A percentile compares a stretch with the other conserved stretches of the same genome.
Conservation (phyloP, 345 rosid species). For the Conringia planisiliqua region DNA sequence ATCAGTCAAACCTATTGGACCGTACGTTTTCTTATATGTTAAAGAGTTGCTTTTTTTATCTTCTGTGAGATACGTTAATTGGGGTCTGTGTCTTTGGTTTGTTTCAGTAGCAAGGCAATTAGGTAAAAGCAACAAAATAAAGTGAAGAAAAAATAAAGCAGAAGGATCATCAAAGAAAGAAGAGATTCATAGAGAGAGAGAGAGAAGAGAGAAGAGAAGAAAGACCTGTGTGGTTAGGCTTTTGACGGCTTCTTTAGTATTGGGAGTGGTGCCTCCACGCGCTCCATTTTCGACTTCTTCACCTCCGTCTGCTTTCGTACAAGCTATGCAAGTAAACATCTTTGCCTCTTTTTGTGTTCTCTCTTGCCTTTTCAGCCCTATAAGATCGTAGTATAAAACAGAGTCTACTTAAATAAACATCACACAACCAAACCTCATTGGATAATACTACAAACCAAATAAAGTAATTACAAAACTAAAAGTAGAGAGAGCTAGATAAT, state of each 20-base stretch:
- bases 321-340: constrained; percentile 97
- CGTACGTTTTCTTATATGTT: not conserved
- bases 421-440: constrained; percentile 18
- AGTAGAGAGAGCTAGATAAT: not conserved
- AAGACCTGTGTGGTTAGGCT: constrained; percentile 95
- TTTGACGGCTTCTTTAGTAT: constrained; percentile 95
- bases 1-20: not conserved
- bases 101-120: constrained; percentile 39
- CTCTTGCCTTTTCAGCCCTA: constrained; percentile 17
- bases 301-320: constrained; percentile 85
- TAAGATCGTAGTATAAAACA: constrained; percentile 9
- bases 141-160: constrained; percentile 6
- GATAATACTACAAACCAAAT: not conserved
- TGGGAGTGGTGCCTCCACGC: constrained; percentile 80
- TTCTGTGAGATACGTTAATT: constrained; percentile 31
- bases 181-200: constrained; percentile 10
- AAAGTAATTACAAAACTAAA: not conserved
- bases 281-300: constrained; percentile 62
- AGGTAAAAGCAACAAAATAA: constrained; percentile 18
- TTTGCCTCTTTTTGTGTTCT: not conserved
- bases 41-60: constrained; percentile 22
- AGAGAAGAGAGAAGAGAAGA: not conserved
- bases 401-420: not conserved
- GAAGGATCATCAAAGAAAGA: constrained; percentile 16
- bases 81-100: constrained; percentile 36